Conservation (phyloP, 2,329 filamentous ascomycete genomes). For the Diaporthe citrichinensis region DNA sequence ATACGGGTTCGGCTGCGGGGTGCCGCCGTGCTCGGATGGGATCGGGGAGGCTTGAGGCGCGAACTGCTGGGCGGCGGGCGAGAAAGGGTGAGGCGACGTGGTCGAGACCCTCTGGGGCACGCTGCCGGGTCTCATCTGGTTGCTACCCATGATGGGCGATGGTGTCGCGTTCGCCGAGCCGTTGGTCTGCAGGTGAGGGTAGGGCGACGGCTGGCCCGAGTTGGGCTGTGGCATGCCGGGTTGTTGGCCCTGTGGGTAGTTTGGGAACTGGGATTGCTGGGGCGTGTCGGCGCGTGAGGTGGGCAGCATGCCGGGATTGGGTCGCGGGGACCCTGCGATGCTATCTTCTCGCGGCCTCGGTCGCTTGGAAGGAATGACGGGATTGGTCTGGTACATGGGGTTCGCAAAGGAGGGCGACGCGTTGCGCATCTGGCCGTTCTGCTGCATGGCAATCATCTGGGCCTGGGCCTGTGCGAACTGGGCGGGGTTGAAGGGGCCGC, state of each 20-base stretch:
- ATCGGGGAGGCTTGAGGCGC: slow-evolving; percentile 81
- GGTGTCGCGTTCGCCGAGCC: slow-evolving; percentile 88
- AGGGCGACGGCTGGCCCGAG: slow-evolving; percentile 76
- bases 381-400: slow-evolving; percentile 85
- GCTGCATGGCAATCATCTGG: slow-evolving; percentile 73
- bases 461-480: slow-evolving; percentile 69
- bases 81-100: slow-evolving; percentile 92
- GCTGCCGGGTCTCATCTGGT: slow-evolving; percentile 79
- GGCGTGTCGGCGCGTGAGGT: slow-evolving; percentile 94
- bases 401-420: slow-evolving; percentile 84
- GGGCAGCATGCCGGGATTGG: slow-evolving; percentile 80
- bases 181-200: slow-evolving; percentile 86
- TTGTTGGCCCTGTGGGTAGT: slow-evolving; percentile 69
- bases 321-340: slow-evolving; percentile 84
- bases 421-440: slow-evolving; percentile 85
- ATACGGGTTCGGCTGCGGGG: slow-evolving; percentile 81
- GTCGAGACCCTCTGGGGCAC: slow-evolving; percentile 88
- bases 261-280: slow-evolving; percentile 80
- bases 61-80: slow-evolving; percentile 78
- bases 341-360: slow-evolving; percentile 86
- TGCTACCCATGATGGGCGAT: slow-evolving; percentile 87
- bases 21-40: slow-evolving; percentile 80
- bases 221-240: slow-evolving; percentile 71
- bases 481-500: slow-evolving; percentile 71
- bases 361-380: slow-evolving; percentile 91